A percentile compares a stretch with the other conserved stretches of the same genome.
phyloP scores from a whole-genome alignment of 805 yeast genomes.

The Sugiyamaella qingdaonensis region DNA sequence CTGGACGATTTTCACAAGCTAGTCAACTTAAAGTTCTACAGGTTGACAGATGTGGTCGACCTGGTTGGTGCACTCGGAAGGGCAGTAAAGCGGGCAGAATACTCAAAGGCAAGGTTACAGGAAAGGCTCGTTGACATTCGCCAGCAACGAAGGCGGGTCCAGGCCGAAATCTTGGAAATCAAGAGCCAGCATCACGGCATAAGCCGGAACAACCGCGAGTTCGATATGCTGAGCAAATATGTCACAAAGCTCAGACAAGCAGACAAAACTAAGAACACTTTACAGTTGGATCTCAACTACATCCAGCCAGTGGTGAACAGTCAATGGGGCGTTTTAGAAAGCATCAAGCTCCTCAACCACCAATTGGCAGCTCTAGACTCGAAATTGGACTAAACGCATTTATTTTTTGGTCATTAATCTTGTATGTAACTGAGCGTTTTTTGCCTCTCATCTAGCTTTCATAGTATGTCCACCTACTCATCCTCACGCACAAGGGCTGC shows the following conservation, averaged over 20 bases:
- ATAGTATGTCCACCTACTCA: conserved; percentile 9
- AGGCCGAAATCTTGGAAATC: conserved; percentile 7
- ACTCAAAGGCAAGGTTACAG: conserved; percentile 10
- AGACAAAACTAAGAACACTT: background rate
- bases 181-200: background rate
- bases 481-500: conserved; percentile 81
- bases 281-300: background rate
- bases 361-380: background rate
- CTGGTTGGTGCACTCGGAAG: conserved; percentile 9
- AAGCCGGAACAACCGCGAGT: background rate
- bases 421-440: background rate
- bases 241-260: background rate
- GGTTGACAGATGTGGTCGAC: conserved; percentile 18
- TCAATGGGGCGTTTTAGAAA: background rate
- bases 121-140: conserved; percentile 12
- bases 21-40: conserved; percentile 9
- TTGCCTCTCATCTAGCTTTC: background rate
- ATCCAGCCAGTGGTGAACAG: background rate
- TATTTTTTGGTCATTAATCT: background rate
- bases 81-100: conserved; percentile 12
- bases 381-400: background rate
- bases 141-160: conserved; percentile 10
- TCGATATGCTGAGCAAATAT: background rate
- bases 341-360: background rate
- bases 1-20: conserved; percentile 10